Conservation (phyloP, 2,329 filamentous ascomycete species). For the Coniosporium tulheliwenetii region DNA sequence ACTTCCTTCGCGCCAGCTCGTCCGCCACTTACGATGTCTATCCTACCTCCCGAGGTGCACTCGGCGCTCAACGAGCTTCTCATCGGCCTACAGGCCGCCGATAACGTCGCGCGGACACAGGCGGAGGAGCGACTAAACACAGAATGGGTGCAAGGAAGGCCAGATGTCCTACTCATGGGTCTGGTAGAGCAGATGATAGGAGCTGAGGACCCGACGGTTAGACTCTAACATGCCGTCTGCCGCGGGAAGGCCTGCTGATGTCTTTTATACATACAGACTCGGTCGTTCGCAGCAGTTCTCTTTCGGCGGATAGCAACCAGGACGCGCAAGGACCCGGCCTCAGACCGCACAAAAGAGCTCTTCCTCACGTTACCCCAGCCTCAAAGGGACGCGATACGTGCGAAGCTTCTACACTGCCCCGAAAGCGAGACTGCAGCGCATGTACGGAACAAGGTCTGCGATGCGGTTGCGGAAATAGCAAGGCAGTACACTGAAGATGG, state of each 20-base stretch:
- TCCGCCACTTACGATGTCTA: background rate
- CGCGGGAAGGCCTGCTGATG: conserved; percentile 1
- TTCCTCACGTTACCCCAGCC: conserved; percentile 66
- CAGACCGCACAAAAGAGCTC: conserved; percentile 61
- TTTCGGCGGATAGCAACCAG: conserved; percentile 90
- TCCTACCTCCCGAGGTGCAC: conserved; percentile 72
- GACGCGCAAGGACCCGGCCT: conserved; percentile 55
- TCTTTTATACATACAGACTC: conserved; percentile 40
- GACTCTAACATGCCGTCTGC: conserved; percentile 13
- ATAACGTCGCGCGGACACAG: conserved; percentile 71
- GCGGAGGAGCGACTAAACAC: conserved; percentile 83
- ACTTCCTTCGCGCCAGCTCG: background rate
- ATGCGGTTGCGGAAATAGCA: conserved; percentile 91
- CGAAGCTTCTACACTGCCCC: conserved; percentile 68
- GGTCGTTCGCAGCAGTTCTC: conserved; percentile 83
- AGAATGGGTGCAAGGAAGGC: conserved; percentile 71
- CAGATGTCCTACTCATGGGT: conserved; percentile 84
- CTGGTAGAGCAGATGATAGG: conserved; percentile 80
- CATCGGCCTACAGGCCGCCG: conserved; percentile 72
- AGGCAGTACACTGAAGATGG: conserved; percentile 87
- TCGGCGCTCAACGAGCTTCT: conserved; percentile 74
- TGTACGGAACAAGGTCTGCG: conserved; percentile 88
- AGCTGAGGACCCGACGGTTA: conserved; percentile 57
- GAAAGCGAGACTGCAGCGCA: conserved; percentile 54
- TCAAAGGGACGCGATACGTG: conserved; percentile 62